Conservation (phyloP, 345 rosid species). For the Arabidopsis arenosa region DNA sequence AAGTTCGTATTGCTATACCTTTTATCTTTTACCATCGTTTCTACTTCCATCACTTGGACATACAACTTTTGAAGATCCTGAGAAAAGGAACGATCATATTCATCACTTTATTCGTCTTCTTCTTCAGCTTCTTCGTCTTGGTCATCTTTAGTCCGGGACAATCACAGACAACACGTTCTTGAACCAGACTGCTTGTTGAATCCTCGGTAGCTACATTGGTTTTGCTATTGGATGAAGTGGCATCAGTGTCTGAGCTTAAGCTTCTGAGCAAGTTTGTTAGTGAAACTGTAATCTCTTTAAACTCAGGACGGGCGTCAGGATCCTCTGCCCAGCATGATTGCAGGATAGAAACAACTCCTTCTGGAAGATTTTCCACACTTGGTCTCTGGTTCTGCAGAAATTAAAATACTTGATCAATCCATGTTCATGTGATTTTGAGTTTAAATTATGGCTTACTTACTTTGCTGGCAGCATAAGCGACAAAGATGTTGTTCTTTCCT, state of each 20-base stretch:
- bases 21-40: background rate
- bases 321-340: slow-evolving; percentile 70
- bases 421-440: slow-evolving; percentile 10
- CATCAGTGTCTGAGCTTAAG: slow-evolving; percentile 27
- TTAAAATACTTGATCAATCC: slow-evolving; percentile 1
- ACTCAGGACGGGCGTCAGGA: slow-evolving; percentile 66
- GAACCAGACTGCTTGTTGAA: slow-evolving; percentile 24
- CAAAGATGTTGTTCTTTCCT: slow-evolving; percentile 53
- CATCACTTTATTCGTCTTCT: slow-evolving; percentile 31
- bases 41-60: slow-evolving; percentile 30
- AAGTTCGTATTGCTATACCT: slow-evolving; percentile 23
- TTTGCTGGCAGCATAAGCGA: slow-evolving; percentile 65
- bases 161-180: slow-evolving; percentile 34
- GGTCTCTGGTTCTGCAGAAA: slow-evolving; percentile 68
- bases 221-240: background rate
- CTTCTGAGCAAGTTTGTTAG: slow-evolving; percentile 43
- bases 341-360: slow-evolving; percentile 51
- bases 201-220: slow-evolving; percentile 28
- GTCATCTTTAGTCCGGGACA: slow-evolving; percentile 30
- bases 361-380: slow-evolving; percentile 61
- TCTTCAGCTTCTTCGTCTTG: slow-evolving; percentile 25
- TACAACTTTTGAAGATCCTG: slow-evolving; percentile 32
- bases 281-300: slow-evolving; percentile 52
- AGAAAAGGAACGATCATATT: slow-evolving; percentile 34
- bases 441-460: slow-evolving; percentile 43